Conservation (phyloP, 176 grass and related monocot species). For the Aegilops sharonensis region DNA sequence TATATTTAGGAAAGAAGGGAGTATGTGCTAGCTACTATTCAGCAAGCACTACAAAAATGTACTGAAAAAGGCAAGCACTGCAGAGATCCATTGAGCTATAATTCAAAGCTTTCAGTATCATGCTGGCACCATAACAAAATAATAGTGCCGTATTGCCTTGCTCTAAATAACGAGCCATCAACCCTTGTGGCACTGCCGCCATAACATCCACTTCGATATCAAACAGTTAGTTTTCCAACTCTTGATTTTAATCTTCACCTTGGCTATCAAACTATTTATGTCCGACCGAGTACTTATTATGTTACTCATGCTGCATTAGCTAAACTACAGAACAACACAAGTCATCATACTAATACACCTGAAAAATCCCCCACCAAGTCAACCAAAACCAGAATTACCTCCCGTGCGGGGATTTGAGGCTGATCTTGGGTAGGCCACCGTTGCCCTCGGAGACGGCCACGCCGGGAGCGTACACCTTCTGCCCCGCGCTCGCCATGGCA, state of each 20-base stretch:
- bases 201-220: background rate
- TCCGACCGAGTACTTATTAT: background rate
- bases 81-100: background rate
- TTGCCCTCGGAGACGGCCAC: conserved; percentile 72
- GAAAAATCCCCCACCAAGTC: background rate
- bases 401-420: conserved; percentile 67
- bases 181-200: background rate
- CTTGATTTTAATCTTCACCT: background rate
- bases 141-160: background rate
- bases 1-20: too few species aligned
- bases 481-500: conserved; percentile 55
- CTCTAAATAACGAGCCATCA: background rate
- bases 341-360: background rate
- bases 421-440: conserved; percentile 71
- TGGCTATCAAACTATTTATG: background rate
- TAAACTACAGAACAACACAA: background rate
- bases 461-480: conserved; percentile 62
- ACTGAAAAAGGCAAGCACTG: too few species aligned
- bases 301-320: background rate
- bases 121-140: background rate
- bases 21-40: background rate
- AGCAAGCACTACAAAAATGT: background rate
- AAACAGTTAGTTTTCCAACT: background rate
- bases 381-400: conserved; percentile 42
- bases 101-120: background rate